Evolutionary conservation across 768 basidiomycete species (phyloP), one percentile per base, ranked within the genome.

Genomic region (Mrakia frigida): DNA sequence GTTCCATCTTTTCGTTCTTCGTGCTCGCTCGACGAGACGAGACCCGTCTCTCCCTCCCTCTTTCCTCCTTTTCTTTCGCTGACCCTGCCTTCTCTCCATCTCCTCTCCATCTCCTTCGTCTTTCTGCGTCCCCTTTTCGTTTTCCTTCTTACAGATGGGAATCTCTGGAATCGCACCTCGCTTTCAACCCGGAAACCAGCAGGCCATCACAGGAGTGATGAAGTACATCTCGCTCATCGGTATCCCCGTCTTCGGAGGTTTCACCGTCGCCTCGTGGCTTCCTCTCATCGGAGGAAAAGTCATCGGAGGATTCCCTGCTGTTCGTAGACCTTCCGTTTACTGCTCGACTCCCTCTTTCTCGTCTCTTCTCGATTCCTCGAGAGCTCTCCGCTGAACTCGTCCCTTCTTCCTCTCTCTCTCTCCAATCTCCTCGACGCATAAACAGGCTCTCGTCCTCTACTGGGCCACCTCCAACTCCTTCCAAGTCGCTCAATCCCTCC

Each of bases 361-460:
- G 18, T 2, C 59, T n/a, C 35, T 61, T 23, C 33, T 50, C 43
- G 46, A 21, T 18, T 50, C 46, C 21, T 21, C 16, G 1, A 16
- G 46, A 50, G 18, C 46, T 50, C 16, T 14, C 43, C 16, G 18
- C 46, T 50, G 46, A 50, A 13, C 65, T 56, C 39, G 33, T 37
- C 28, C 61, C 6, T 53, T 18, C 33, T 28, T 5, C 65, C 23
- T 31, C 14, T 6, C 35, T 56, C n/a, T 41, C 16, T 18, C 53
- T 25, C 72, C 50, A 33, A 61, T 5, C 53, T 39, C 39, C 25
- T 76, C 28, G n/a, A 31, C 53, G 67, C 41, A 71, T 46, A 14
- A 56, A 7, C 71, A 90, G 89, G 90, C 88, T 18, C 80, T 90
- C 63, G 85, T 88, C 78, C 79, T 90, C 74, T 88, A 89, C 83